Evolutionary conservation across 2,329 filamentous ascomycete genomes (phyloP), one percentile per base, ranked within the genome.

Genomic region (Diaporthe sp.): DNA sequence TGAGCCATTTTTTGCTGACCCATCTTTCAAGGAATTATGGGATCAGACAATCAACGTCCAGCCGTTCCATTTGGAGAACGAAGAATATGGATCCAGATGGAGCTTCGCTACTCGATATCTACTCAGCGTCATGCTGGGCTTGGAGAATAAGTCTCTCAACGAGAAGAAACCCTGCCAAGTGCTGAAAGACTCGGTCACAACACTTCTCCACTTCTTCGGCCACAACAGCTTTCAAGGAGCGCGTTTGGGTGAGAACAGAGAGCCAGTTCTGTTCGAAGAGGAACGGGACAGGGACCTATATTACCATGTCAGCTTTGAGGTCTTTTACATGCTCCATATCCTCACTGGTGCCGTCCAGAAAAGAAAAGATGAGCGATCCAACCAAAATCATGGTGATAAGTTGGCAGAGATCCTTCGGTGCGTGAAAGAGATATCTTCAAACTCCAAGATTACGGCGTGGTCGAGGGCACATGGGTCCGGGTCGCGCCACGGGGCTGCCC

Each of bases 231-330:
- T 71, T 22, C 39, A 61, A 10, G 55, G 55, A 1, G 69, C 15
- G 2, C 27, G 22, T 8, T 8, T 71, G n/a, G 25, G 42, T 19
- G 69, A 51, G 2, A 27, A 27, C 6, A 51, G 44, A 39, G 42
- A 47, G 30, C 69, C 69, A 10, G 32, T 27, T 1, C 9, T 71
- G 13, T 71, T 71, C 12, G 55, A 50, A 9, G 30, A 32, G 3
- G 69, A 61, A 30, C 1, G 13, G 4, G 69, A 51, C 19, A 30
- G 69, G 27, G 55, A 71, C 22, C 39, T 39, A 15, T 59, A 61
- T 55, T 61, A 32, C 25, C 69, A 71, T 25, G 69, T 39, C 8
- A 51, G 55, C 19, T 71, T 71, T 25, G 69, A 71, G 25, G 22
- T 59, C 37, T 6, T 61, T 2, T 39, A 71, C 39, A n/a, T 71